phyloP scores from a whole-genome alignment of 805 yeast genomes.

The Pichia manshurica region DNA sequence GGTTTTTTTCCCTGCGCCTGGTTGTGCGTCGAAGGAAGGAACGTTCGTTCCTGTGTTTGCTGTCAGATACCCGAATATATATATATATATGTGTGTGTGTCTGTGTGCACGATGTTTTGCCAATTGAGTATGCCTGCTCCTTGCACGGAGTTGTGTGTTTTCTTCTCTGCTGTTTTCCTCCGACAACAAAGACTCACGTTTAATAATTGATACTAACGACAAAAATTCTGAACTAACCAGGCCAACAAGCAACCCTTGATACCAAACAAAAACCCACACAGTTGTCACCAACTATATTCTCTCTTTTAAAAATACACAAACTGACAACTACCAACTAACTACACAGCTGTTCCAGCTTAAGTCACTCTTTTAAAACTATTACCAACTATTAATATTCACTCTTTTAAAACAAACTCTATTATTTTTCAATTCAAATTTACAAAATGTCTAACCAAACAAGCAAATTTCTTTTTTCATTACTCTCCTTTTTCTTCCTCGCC shows the following conservation, averaged over 20 bases:
- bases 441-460: neutral
- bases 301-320: constrained; percentile 1
- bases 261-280: constrained; percentile 2
- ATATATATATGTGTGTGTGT: no score
- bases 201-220: no score
- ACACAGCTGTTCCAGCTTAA: neutral
- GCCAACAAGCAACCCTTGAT: constrained; percentile 4
- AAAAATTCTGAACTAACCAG: no score
- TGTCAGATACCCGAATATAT: no score
- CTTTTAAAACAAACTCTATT: constrained; percentile 2
- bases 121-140: no score
- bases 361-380: constrained; percentile 1
- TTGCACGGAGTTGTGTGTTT: no score
- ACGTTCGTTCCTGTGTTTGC: no score
- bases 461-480: neutral
- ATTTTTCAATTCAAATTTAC: neutral
- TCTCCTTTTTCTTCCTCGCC: neutral
- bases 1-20: no score
- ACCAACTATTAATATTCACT: constrained; percentile 1
- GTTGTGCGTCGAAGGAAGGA: no score
- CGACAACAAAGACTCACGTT: no score
- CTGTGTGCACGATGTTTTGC: no score
- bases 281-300: constrained; percentile 5
- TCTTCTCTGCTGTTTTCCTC: no score
- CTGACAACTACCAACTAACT: neutral